Evolutionary conservation across 2,329 filamentous ascomycete species (phyloP), one percentile per base, ranked within the genome.

Genomic region (Aurifilum marmelostoma): DNA sequence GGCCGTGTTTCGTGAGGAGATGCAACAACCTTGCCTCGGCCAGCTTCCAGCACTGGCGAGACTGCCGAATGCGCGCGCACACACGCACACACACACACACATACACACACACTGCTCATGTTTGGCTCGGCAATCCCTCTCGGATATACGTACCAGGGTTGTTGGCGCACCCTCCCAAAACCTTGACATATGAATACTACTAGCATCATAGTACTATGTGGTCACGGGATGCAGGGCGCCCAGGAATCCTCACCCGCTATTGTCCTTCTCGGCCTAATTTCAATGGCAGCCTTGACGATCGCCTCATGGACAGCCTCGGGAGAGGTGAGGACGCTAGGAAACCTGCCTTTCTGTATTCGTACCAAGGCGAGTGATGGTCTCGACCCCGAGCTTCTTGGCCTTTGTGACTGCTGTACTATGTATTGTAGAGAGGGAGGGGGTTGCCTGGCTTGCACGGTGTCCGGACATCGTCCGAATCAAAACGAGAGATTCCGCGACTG

Each of bases 401-500:
- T 14, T 54, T 54, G 24, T 29, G 24, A 54, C 7, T 54, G 12
- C 41, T n/a, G n/a, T n/a, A 21, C 4, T 47, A n/a, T n/a, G 16
- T 47, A 37, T 4, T 37, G 34, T 9, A 47, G 18, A 16, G 50
- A 16, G 50, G 9, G 14, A 52, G 50, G 50, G 52, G 63, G 27
- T 59, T 29, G 66, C 58, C 29, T 68, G 58, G 65, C 69, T 62
- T 63, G 39, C 41, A 37, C 29, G n/a, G 65, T 18, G 29, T 56
- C 43, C 69, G 69, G 69, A 39, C 61, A 68, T 52, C 63, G 69
- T 70, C 69, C 69, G 69, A 66, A 37, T 18, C 63, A 18, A 47
- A 47, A 9, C 7, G 21, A 60, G 58, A 24, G 63, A 50, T 70
- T 39, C 58, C 52, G 63, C 69, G 59, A 63, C 52, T 66, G 58